Conservation (phyloP, 75 land plant species). For the Ceratopteris richardii region DNA sequence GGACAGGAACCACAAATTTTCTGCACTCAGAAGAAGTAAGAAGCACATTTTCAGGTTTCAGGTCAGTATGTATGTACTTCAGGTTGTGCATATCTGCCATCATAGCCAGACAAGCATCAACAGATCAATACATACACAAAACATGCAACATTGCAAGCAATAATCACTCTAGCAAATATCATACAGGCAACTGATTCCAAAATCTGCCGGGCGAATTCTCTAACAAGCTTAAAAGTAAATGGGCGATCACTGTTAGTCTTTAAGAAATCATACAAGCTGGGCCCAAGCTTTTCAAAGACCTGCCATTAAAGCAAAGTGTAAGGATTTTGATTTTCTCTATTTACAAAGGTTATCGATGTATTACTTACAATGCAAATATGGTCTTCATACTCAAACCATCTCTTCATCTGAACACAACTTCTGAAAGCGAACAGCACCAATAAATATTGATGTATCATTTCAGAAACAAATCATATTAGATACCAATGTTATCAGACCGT, state of each 20-base stretch:
- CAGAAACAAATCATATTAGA: not conserved
- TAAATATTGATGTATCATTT: not conserved
- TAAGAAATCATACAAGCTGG: slow-evolving; percentile 87
- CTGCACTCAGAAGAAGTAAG: no score
- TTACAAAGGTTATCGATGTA: not conserved
- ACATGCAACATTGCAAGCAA: no score
- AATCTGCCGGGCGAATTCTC: slow-evolving; percentile 80
- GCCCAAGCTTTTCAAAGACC: slow-evolving; percentile 93
- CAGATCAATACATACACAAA: no score
- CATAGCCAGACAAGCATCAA: no score
- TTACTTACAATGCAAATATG: slow-evolving; percentile 44
- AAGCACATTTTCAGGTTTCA: no score
- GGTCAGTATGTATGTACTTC: no score
- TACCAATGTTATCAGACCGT: slow-evolving; percentile 29
- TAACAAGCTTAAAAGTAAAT: slow-evolving; percentile 80
- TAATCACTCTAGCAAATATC: no score
- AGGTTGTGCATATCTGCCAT: no score
- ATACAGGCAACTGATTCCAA: slow-evolving; percentile 91
- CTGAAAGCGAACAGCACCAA: slow-evolving; percentile 7
- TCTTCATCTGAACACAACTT: slow-evolving; percentile 38
- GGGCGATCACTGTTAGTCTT: slow-evolving; percentile 73
- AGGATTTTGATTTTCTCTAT: not conserved
- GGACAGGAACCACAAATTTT: no score
- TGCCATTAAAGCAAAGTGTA: slow-evolving; percentile 15
- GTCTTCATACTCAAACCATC: slow-evolving; percentile 37